Evolutionary conservation across 306 rosid species (phyloP), one percentile per base, ranked within the genome.

Genomic region (Comarum palustre): DNA sequence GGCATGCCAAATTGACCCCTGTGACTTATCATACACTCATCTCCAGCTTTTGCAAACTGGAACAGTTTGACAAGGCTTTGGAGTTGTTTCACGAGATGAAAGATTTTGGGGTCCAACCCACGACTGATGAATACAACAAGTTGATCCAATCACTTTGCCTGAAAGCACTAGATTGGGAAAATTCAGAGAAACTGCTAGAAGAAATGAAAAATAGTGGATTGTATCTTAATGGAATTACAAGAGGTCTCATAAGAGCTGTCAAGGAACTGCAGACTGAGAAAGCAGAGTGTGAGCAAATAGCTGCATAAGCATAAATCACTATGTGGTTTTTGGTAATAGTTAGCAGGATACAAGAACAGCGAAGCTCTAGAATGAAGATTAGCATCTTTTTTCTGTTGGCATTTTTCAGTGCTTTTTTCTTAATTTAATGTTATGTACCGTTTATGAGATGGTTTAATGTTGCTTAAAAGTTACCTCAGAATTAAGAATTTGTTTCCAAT

Each of bases 81-180:
- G 74, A 85, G 59, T 83, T 93, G 71, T 65, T 91, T 80, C 9
- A 63, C 17, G 97, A 93, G 91, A 91, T 93, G 97, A 85, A 82
- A 74, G 78, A 81, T 67, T 90, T 76, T 52, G 97, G 97, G 32
- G 87, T 89, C 39, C 63, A 63, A 39, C 86, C 92, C 17, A 81
- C 55, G 67, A 82, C 17, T 24, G 92, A 91, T 59, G 94, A 90
- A 77, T 91, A 93, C 51, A 89, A 87, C 57, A 91, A 89, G 86
- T 66, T 93, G 88, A 86, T 93, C 77, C 94, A 87, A 73, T 86
- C 96, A 73, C 86, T 90, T 47, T 90, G 97, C 80, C 81, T 93
- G 60, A 90, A 86, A 86, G 90, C 90, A 69, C 65, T 87, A 77
- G 97, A 91, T 80, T 90, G 96, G 96, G 78, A 87, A 76, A 81